These are phyloP conservation scores for Micromonas commoda DNA, from an alignment of 139 green algal genomes.

Conservation along the genomic window DNA sequence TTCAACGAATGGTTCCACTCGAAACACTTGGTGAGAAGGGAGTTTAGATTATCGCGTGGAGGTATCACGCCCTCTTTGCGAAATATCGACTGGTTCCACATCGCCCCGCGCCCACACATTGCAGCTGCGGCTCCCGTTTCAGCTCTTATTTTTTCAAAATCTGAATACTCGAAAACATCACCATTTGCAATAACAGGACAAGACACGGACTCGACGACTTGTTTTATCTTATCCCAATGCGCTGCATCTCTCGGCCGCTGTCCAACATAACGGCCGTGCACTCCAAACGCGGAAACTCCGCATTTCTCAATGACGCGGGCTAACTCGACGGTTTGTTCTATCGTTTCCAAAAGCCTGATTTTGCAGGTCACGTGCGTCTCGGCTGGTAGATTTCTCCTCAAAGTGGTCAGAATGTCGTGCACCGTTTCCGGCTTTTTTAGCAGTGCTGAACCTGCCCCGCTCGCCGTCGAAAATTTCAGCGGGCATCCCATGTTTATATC, in stretches of 20 bases:
- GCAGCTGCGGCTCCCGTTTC: conserved; percentile 27
- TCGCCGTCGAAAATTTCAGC: conserved; percentile 35
- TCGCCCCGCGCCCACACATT: conserved; percentile 33
- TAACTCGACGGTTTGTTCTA: conserved; percentile 30
- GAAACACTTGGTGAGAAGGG: conserved; percentile 19
- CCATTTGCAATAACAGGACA: conserved; percentile 41
- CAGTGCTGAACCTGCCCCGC: conserved; percentile 37
- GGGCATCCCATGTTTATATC: conserved; percentile 49
- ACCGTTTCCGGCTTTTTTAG: conserved; percentile 33
- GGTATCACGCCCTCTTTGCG: conserved; percentile 27
- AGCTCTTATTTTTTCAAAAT: conserved; percentile 30
- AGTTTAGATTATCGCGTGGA: conserved; percentile 5
- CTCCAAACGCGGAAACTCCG: conserved; percentile 33
- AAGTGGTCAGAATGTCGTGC: conserved; percentile 35
- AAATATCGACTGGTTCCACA: conserved; percentile 43
- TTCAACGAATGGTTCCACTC: conserved; percentile 14
- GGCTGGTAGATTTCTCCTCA: conserved; percentile 35
- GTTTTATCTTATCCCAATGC: conserved; percentile 24
- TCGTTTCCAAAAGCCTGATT: conserved; percentile 38
- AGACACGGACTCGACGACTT: not conserved
- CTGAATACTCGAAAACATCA: conserved; percentile 34
- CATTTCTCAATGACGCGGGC: conserved; percentile 29
- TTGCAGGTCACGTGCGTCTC: conserved; percentile 39
- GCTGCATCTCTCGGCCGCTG: conserved; percentile 24
- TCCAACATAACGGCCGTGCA: conserved; percentile 28